A percentile compares a stretch with the other conserved stretches of the same genome.
Conservation (phyloP, 768 basidiomycete species). For the Tulasnella sp. region DNA sequence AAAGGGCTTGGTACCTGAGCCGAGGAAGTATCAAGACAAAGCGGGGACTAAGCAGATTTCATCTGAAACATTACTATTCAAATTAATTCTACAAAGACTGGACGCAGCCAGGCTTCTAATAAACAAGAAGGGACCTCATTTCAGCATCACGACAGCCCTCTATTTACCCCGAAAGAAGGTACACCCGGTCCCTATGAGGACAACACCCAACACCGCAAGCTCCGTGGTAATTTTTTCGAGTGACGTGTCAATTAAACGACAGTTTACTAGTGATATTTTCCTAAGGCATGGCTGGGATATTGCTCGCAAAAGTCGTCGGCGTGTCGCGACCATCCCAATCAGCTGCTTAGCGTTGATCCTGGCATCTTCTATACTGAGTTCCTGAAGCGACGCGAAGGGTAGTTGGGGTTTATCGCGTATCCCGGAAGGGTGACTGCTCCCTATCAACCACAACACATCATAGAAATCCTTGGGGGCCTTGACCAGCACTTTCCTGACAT, state of each 20-base stretch:
- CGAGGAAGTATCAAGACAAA: too few relatives aligned
- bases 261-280: neutral
- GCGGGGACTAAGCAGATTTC: too few relatives aligned
- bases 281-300: neutral
- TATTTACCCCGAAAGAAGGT: neutral
- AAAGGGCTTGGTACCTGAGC: too few relatives aligned
- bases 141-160: neutral
- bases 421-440: neutral
- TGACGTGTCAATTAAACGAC: neutral
- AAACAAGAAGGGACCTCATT: neutral
- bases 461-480: neutral
- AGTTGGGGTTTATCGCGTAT: neutral
- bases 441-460: neutral
- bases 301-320: neutral
- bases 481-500: neutral
- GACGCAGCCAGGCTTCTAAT: neutral
- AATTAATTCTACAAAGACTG: neutral
- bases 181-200: neutral
- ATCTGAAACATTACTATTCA: neutral
- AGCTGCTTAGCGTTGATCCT: neutral
- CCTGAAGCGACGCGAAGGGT: neutral
- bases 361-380: neutral
- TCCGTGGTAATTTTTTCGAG: neutral
- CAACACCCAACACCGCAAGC: neutral
- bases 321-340: neutral